A percentile compares a stretch with the other conserved stretches of the same genome.
Evolutionary conservation across 208 protist species (phyloP).

Genomic region (Trypanosoma theileri): DNA sequence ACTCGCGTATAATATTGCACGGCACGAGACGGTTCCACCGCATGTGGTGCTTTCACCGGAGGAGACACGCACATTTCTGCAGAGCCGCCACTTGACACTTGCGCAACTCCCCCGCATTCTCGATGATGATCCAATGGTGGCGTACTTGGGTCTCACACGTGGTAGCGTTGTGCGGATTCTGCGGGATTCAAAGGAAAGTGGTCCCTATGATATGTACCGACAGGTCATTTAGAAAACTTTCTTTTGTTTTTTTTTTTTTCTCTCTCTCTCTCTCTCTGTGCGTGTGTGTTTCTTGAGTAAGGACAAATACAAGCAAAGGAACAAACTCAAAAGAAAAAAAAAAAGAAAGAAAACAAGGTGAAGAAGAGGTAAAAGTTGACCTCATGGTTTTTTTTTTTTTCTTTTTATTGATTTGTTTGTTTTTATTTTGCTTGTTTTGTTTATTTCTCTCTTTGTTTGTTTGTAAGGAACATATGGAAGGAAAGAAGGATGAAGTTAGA

Average conservation of each 20-base stretch:
- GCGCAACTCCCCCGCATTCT: slow-evolving; percentile 96
- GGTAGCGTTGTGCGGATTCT: slow-evolving; percentile 96
- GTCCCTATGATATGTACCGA: slow-evolving; percentile 97
- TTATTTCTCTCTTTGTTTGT: no score
- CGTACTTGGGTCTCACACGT: slow-evolving; percentile 91
- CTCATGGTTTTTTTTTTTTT: no score
- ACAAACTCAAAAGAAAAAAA: background rate
- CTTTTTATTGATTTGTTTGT: no score
- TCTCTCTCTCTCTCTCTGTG: background rate
- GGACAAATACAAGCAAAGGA: background rate
- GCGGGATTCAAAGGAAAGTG: slow-evolving; percentile 92
- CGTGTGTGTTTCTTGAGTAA: background rate
- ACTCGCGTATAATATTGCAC: slow-evolving; percentile 94
- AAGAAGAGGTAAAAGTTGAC: no score
- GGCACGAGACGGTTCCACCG: slow-evolving; percentile 94
- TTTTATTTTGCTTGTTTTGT: no score
- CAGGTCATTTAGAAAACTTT: slow-evolving; percentile 85
- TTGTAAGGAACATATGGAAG: no score
- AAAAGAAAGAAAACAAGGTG: background rate
- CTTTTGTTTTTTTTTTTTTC: background rate
- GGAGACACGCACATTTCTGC: slow-evolving; percentile 81
- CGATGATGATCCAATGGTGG: slow-evolving; percentile 93
- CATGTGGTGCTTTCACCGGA: slow-evolving; percentile 81
- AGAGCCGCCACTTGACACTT: slow-evolving; percentile 84
- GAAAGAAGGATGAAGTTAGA: no score